These are phyloP conservation scores for Gossypium raimondii DNA, from an alignment of 345 rosid species.

Conservation along the genomic window DNA sequence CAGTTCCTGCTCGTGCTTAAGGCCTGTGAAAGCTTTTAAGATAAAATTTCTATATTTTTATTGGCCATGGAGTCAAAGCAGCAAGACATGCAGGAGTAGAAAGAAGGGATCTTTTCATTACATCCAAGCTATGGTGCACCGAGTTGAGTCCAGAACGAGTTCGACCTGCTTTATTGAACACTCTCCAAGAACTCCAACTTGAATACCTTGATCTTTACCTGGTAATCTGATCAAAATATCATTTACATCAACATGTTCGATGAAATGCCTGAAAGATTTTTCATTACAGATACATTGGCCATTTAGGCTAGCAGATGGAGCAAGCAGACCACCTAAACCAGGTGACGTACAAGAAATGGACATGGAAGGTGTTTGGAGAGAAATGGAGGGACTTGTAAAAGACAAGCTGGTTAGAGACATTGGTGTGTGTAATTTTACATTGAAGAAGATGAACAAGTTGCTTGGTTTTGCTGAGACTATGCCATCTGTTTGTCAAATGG, in stretches of 20 bases:
- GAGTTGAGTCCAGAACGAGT: slow-evolving; percentile 49
- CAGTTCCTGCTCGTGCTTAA: slow-evolving; percentile 44
- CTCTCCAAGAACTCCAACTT: slow-evolving; percentile 52
- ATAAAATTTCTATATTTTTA: background rate
- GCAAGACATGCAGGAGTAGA: slow-evolving; percentile 47
- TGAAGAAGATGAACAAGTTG: slow-evolving; percentile 43
- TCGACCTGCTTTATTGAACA: slow-evolving; percentile 39
- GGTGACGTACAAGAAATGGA: slow-evolving; percentile 43
- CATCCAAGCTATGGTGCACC: slow-evolving; percentile 56
- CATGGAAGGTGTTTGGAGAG: slow-evolving; percentile 63
- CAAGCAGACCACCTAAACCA: slow-evolving; percentile 43
- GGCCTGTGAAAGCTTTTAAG: background rate
- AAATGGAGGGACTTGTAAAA: slow-evolving; percentile 50
- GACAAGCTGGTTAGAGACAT: slow-evolving; percentile 43
- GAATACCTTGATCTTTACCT: slow-evolving; percentile 54
- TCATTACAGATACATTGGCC: slow-evolving; percentile 55
- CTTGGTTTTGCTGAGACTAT: slow-evolving; percentile 30
- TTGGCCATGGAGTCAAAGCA: slow-evolving; percentile 33
- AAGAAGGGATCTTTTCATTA: slow-evolving; percentile 49
- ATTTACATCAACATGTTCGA: background rate
- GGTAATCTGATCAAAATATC: slow-evolving; percentile 18
- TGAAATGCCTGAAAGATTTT: background rate
- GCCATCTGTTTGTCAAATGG: slow-evolving; percentile 61
- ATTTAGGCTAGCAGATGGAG: slow-evolving; percentile 44
- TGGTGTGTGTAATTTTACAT: slow-evolving; percentile 47